A percentile compares a stretch with the other conserved stretches of the same genome.
Conservation (phyloP, 2,329 filamentous ascomycete species). For the Fusarium phyllophilum region DNA sequence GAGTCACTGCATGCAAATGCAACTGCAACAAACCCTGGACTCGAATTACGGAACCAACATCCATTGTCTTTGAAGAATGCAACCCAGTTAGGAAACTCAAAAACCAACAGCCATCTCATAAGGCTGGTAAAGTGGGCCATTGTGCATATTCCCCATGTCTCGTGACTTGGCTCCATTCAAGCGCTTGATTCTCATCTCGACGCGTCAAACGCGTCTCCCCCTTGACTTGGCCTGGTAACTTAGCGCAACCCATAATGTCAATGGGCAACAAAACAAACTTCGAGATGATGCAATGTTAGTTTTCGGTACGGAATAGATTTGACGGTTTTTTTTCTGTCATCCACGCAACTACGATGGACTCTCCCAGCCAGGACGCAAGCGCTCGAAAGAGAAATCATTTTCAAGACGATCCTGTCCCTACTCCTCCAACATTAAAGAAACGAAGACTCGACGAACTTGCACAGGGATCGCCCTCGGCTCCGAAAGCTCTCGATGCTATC, state of each 20-base stretch:
- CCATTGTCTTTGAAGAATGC: neutral
- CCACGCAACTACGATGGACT: slow-evolving; percentile 41
- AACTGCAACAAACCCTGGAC: neutral
- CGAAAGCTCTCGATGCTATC: slow-evolving; percentile 46
- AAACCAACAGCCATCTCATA: neutral
- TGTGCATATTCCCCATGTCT: slow-evolving; percentile 3
- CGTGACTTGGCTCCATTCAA: slow-evolving; percentile 8
- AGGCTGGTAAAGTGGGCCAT: slow-evolving; percentile 11
- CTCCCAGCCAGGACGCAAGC: slow-evolving; percentile 26
- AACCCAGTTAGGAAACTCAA: slow-evolving; percentile 2
- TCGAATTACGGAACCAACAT: neutral
- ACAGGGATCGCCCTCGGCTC: slow-evolving; percentile 42
- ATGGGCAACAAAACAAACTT: slow-evolving; percentile 18
- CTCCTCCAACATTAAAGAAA: slow-evolving; percentile 46
- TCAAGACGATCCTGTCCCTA: slow-evolving; percentile 40
- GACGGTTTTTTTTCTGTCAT: neutral
- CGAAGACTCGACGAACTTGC: slow-evolving; percentile 46
- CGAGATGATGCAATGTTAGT: slow-evolving; percentile 26
- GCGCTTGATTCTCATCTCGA: slow-evolving; percentile 26
- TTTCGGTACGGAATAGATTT: slow-evolving; percentile 4
- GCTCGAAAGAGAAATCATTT: slow-evolving; percentile 40
- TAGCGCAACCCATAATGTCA: slow-evolving; percentile 4
- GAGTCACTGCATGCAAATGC: neutral
- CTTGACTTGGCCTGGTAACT: slow-evolving; percentile 10
- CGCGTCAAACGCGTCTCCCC: slow-evolving; percentile 44